Conservation (phyloP, 768 basidiomycete genomes). For the Galerina marginata region DNA sequence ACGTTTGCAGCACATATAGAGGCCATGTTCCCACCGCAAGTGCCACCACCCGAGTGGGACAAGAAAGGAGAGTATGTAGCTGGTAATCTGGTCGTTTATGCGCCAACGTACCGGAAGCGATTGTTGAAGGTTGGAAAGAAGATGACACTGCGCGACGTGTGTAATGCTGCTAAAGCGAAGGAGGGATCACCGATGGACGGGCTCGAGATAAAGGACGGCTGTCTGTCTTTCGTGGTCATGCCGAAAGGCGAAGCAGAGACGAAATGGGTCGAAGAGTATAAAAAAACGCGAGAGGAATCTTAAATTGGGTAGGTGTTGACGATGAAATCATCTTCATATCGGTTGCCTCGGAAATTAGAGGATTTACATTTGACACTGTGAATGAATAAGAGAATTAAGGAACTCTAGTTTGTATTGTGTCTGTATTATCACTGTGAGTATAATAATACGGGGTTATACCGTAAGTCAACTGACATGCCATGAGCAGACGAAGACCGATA, state of each 20-base stretch:
- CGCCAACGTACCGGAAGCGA: slow-evolving; percentile 75
- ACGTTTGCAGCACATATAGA: slow-evolving; percentile 79
- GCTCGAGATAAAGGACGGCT: slow-evolving; percentile 82
- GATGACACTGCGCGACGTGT: slow-evolving; percentile 83
- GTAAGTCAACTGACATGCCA: slow-evolving; percentile 14
- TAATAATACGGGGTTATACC: slow-evolving; percentile 2
- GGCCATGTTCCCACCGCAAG: slow-evolving; percentile 82
- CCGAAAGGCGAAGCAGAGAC: slow-evolving; percentile 79
- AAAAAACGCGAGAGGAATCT: slow-evolving; percentile 50
- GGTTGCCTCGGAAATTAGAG: not conserved
- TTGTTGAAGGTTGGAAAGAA: slow-evolving; percentile 92
- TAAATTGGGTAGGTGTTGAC: slow-evolving; percentile 11
- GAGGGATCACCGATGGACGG: slow-evolving; percentile 73
- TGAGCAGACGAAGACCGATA: slow-evolving; percentile 17
- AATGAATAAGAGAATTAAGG: not conserved
- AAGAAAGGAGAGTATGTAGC: slow-evolving; percentile 65
- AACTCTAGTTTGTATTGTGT: not conserved
- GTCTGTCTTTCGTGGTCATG: slow-evolving; percentile 78
- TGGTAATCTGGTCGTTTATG: slow-evolving; percentile 77
- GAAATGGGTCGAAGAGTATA: slow-evolving; percentile 90
- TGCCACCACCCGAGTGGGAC: slow-evolving; percentile 79
- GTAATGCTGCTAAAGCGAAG: slow-evolving; percentile 62
- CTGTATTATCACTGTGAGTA: not conserved
- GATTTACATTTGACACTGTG: not conserved
- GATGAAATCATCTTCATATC: not conserved